phyloP scores from a whole-genome alignment of 2,329 filamentous ascomycete genomes.

The Colletotrichum liaoningense region DNA sequence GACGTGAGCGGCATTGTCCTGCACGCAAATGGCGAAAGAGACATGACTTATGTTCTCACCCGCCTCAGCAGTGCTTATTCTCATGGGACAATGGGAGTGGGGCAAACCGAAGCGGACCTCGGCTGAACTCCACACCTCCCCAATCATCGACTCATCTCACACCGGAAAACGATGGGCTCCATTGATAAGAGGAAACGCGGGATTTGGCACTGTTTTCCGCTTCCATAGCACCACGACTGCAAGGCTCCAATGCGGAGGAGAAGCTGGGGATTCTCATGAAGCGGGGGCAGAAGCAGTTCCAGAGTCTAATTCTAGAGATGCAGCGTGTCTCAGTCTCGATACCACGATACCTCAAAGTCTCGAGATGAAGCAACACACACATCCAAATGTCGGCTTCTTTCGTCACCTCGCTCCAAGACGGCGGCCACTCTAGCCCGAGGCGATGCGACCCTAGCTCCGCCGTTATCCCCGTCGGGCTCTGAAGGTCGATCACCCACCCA shows the following conservation, averaged over 20 bases:
- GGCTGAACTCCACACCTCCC: conserved; percentile 22
- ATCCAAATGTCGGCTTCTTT: background rate
- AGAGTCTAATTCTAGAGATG: background rate
- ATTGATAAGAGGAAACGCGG: conserved; percentile 14
- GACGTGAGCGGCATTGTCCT: background rate
- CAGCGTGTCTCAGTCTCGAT: background rate
- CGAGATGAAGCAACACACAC: no score
- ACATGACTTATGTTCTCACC: background rate
- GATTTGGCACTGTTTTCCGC: conserved; percentile 1
- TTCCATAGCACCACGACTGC: background rate
- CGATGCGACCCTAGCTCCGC: conserved; percentile 12
- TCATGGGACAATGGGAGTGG: conserved; percentile 5
- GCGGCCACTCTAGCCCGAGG: conserved; percentile 24
- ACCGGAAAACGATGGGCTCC: conserved; percentile 1
- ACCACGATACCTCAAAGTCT: no score
- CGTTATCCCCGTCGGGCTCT: conserved; percentile 14
- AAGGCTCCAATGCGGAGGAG: background rate
- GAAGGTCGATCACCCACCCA: conserved; percentile 10
- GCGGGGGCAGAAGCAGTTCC: background rate
- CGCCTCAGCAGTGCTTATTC: conserved; percentile 11
- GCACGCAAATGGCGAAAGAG: background rate
- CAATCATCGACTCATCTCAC: conserved; percentile 9
- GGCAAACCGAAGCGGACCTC: conserved; percentile 23
- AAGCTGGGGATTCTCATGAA: background rate
- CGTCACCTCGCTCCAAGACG: background rate